phyloP scores from a whole-genome alignment of 2,329 filamentous ascomycete genomes.

The Sporothrix curviconia region DNA sequence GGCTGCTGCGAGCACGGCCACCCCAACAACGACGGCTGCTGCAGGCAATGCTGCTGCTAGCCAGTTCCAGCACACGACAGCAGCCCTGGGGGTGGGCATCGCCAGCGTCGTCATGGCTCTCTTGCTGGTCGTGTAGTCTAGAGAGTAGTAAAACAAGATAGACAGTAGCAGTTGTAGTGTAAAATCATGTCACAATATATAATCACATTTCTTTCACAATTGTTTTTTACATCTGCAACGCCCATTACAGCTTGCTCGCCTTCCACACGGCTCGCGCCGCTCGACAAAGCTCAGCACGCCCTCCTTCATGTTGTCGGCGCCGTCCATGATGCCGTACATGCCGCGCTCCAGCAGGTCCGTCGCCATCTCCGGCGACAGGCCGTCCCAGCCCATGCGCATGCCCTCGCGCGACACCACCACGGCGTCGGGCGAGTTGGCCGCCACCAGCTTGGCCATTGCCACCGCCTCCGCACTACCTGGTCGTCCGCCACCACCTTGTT shows the following conservation, averaged over 20 bases:
- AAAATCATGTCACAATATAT: too few relatives aligned
- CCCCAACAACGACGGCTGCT: not conserved
- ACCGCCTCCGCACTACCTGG: constrained; percentile 51
- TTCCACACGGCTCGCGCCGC: constrained; percentile 62
- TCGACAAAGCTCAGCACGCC: constrained; percentile 70
- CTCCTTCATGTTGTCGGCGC: constrained; percentile 67
- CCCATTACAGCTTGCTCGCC: constrained; percentile 49
- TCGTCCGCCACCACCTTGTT: constrained; percentile 50
- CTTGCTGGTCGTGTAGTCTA: not conserved
- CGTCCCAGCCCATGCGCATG: constrained; percentile 66
- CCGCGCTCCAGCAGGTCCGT: constrained; percentile 51
- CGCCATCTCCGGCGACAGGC: constrained; percentile 55
- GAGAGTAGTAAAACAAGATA: too few relatives aligned
- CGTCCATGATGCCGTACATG: constrained; percentile 54
- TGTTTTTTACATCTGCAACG: not conserved
- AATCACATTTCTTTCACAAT: too few relatives aligned
- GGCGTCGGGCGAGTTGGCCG: constrained; percentile 64
- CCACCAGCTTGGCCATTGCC: constrained; percentile 53
- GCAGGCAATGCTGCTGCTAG: not conserved
- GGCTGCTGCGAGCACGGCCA: too few relatives aligned
- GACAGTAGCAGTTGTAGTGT: too few relatives aligned
- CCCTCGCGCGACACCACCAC: constrained; percentile 69
- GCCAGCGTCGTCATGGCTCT: not conserved
- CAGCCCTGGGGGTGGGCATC: not conserved
- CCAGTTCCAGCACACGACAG: not conserved